phyloP scores from a whole-genome alignment of 768 basidiomycete genomes.

The Boletellus ananas region DNA sequence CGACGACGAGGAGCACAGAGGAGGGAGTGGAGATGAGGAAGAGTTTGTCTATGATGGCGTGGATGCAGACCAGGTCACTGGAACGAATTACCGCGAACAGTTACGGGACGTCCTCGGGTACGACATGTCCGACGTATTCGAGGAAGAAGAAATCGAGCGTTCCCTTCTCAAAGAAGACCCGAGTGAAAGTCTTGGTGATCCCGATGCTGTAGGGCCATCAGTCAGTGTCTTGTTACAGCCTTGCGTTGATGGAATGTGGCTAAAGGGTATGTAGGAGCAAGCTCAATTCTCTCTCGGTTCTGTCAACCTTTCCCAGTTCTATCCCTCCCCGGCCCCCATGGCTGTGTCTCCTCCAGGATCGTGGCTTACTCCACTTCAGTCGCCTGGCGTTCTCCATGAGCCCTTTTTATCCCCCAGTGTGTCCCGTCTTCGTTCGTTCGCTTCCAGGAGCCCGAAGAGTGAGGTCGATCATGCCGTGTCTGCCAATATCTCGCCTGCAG shows the following conservation, averaged over 20 bases:
- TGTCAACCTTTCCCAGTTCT: slow-evolving; percentile 39
- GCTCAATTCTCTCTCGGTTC: slow-evolving; percentile 35
- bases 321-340: slow-evolving; percentile 31
- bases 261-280: slow-evolving; percentile 31
- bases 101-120: slow-evolving; percentile 72
- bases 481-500: slow-evolving; percentile 40
- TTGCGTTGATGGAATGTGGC: slow-evolving; percentile 19
- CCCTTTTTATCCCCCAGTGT: slow-evolving; percentile 71
- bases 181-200: slow-evolving; percentile 28
- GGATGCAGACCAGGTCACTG: slow-evolving; percentile 47
- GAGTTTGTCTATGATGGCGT: slow-evolving; percentile 74
- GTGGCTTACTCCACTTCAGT: background rate
- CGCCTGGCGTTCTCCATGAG: slow-evolving; percentile 28
- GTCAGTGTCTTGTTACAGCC: slow-evolving; percentile 30
- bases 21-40: slow-evolving; percentile 49
- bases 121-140: slow-evolving; percentile 47
- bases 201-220: slow-evolving; percentile 17
- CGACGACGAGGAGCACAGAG: slow-evolving; percentile 42
- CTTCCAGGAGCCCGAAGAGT: slow-evolving; percentile 43
- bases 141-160: slow-evolving; percentile 43
- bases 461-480: slow-evolving; percentile 43
- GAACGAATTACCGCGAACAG: slow-evolving; percentile 60
- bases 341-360: slow-evolving; percentile 35
- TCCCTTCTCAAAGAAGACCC: slow-evolving; percentile 41
- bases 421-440: slow-evolving; percentile 73